These are phyloP conservation scores for Tephrocybe sp. DNA, from an alignment of 768 basidiomycete genomes.

Conservation along the genomic window DNA sequence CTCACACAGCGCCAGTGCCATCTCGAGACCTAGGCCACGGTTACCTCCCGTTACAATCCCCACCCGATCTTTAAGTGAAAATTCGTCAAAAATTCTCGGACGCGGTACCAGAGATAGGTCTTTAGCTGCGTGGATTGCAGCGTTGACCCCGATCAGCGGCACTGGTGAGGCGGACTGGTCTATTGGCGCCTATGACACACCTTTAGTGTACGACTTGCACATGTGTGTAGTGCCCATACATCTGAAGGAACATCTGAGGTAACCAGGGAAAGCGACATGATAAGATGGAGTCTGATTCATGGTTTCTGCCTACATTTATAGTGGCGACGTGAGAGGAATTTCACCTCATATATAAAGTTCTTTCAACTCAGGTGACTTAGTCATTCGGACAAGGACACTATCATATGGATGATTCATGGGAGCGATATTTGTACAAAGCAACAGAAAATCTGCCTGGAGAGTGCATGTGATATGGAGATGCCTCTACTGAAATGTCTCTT, in stretches of 20 bases:
- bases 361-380: too few species aligned
- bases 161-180: constrained; percentile 51
- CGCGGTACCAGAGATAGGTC: constrained; percentile 31
- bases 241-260: background rate
- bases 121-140: constrained; percentile 43
- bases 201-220: background rate
- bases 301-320: too few species aligned
- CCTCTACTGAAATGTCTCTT: background rate
- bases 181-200: constrained; percentile 6
- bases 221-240: background rate
- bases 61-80: constrained; percentile 52
- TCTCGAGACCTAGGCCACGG: constrained; percentile 72
- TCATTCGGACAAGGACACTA: too few species aligned
- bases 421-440: too few species aligned
- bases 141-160: constrained; percentile 60
- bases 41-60: constrained; percentile 61
- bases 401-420: too few species aligned
- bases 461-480: background rate
- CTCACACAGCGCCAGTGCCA: constrained; percentile 71
- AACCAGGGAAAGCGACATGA: too few species aligned
- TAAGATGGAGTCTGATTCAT: too few species aligned
- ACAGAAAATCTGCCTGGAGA: too few species aligned
- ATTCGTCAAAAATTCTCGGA: constrained; percentile 56
- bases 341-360: too few species aligned
- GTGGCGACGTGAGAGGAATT: too few species aligned